These are phyloP conservation scores for Gynostemma pentaphyllum DNA, from an alignment of 306 rosid species.

Conservation along the genomic window DNA sequence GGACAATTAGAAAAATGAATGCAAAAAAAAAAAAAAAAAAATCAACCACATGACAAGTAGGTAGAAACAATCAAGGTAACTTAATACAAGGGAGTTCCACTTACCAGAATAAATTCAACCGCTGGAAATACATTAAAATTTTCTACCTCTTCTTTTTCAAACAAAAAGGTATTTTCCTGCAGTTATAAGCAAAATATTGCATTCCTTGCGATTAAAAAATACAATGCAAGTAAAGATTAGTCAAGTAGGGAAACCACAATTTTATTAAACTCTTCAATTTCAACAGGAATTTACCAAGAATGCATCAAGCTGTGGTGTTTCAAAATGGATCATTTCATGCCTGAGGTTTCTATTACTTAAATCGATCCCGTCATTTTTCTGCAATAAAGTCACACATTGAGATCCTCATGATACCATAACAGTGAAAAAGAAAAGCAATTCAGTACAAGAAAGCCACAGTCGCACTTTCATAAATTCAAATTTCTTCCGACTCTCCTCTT, in stretches of 20 bases:
- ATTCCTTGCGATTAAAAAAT: not conserved
- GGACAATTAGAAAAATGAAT: not conserved
- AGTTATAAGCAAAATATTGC: conserved; percentile 4
- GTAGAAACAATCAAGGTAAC: not conserved
- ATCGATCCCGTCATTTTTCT: conserved; percentile 28
- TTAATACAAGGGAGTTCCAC: conserved; percentile 1
- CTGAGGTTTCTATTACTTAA: conserved; percentile 8
- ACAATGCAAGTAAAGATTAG: not conserved
- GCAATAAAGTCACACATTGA: conserved; percentile 13
- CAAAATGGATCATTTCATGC: conserved; percentile 39
- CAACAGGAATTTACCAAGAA: conserved; percentile 31
- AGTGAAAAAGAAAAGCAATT: not conserved
- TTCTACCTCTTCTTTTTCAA: conserved; percentile 29
- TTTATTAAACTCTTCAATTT: conserved; percentile 4
- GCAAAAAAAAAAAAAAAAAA: not conserved
- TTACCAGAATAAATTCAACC: conserved; percentile 32
- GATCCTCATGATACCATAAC: not conserved
- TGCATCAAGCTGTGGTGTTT: conserved; percentile 48
- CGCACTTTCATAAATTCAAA: conserved; percentile 23
- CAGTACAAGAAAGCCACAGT: conserved; percentile 13
- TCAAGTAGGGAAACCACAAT: conserved; percentile 5
- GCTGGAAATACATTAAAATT: conserved; percentile 32
- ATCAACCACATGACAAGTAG: not conserved
- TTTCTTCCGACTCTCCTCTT: conserved; percentile 6
- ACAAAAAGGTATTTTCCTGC: conserved; percentile 38